Percentiles rank a stretch among this genome's conserved stretches.
Evolutionary conservation across 768 basidiomycete species (phyloP).

Genomic region (Mycena albidolilacea): DNA sequence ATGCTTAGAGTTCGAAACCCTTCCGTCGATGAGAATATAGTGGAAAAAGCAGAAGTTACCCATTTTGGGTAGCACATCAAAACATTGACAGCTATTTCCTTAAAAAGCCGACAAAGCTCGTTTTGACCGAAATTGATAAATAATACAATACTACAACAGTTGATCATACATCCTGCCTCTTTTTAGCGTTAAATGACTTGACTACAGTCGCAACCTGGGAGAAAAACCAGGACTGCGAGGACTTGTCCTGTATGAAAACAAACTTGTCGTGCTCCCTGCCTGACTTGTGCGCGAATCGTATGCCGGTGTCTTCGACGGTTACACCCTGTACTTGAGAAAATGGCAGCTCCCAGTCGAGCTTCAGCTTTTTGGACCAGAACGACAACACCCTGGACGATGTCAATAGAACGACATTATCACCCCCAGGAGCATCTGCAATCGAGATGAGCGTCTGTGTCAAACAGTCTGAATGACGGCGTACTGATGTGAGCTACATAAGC

Average conservation of each 20-base stretch:
- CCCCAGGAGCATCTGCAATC: conserved; percentile 76
- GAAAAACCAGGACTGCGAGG: conserved; percentile 87
- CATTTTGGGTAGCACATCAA: no score
- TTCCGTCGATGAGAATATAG: no score
- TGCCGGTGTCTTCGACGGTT: conserved; percentile 91
- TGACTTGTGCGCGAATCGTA: conserved; percentile 86
- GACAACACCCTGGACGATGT: conserved; percentile 85
- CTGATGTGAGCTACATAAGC: conserved; percentile 94
- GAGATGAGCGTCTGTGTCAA: conserved; percentile 21
- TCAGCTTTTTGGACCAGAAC: conserved; percentile 88
- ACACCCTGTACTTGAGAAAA: conserved; percentile 90
- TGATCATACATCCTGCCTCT: conserved; percentile 72
- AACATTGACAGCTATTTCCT: neutral
- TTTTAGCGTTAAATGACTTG: conserved; percentile 79
- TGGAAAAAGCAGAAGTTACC: no score
- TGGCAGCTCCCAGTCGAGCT: conserved; percentile 92
- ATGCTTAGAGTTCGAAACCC: no score
- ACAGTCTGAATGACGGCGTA: conserved; percentile 52
- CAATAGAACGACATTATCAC: conserved; percentile 85
- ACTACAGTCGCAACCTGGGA: conserved; percentile 82
- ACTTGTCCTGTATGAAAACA: conserved; percentile 82
- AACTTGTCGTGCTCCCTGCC: conserved; percentile 85
- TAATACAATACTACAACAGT: conserved; percentile 20
- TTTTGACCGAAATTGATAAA: conserved; percentile 8
- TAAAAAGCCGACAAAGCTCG: neutral